Evolutionary conservation across 768 basidiomycete species (phyloP).

Genomic region (Kwoniella shandongensis): DNA sequence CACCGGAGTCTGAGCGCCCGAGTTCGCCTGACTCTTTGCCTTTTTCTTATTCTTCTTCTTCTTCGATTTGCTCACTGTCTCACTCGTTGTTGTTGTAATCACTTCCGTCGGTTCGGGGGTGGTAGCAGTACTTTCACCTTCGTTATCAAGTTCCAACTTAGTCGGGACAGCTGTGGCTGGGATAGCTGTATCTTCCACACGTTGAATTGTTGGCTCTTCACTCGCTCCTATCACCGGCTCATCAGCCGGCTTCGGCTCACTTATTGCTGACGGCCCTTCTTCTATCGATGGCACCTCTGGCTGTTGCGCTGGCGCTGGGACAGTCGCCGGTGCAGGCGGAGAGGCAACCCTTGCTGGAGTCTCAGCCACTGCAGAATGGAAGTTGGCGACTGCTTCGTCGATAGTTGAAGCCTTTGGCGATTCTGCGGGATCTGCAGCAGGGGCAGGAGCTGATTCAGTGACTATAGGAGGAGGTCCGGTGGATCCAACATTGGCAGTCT

Average conservation of each 20-base stretch:
- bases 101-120: neutral
- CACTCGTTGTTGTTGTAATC: neutral
- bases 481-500: neutral
- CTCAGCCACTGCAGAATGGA: conserved; percentile 34
- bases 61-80: conserved; percentile 13
- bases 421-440: conserved; percentile 1
- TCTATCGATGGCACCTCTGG: neutral
- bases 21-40: conserved; percentile 8
- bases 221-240: conserved; percentile 3
- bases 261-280: neutral
- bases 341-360: conserved; percentile 15
- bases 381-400: conserved; percentile 45
- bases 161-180: conserved; percentile 7
- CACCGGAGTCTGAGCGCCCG: conserved; percentile 5
- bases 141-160: neutral
- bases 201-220: conserved; percentile 10
- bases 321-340: neutral
- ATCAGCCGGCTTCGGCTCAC: neutral
- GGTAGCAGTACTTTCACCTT: neutral
- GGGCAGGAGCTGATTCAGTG: neutral
- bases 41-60: conserved; percentile 25
- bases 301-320: neutral
- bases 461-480: conserved; percentile 8
- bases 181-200: conserved; percentile 15
- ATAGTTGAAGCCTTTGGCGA: conserved; percentile 29